Conservation (phyloP, 768 basidiomycete species). For the Ramaria rubella region DNA sequence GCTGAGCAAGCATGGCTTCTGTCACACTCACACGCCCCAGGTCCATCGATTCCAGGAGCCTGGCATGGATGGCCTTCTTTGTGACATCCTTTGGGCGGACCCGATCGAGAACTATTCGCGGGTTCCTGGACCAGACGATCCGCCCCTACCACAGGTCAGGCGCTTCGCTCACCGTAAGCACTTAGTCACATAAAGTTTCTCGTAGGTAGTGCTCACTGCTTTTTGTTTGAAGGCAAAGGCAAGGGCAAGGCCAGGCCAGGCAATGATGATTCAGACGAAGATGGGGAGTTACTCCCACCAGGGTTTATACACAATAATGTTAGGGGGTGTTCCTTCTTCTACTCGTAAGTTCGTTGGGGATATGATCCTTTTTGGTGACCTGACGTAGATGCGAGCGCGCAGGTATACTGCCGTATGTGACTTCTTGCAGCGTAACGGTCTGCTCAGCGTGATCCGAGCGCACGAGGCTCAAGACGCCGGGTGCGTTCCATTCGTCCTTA, state of each 20-base stretch:
- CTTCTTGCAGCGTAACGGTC: constrained; percentile 86
- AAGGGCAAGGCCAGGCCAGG: constrained; percentile 37
- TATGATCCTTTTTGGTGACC: neutral
- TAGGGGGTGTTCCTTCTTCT: constrained; percentile 88
- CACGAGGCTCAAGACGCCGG: constrained; percentile 98
- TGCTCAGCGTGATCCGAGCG: constrained; percentile 91
- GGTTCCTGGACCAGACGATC: neutral
- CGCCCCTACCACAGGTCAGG: neutral
- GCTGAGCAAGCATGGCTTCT: neutral
- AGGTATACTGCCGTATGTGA: constrained; percentile 85
- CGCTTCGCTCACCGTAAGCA: constrained; percentile 1
- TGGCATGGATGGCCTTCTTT: constrained; percentile 83
- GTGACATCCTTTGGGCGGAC: constrained; percentile 95
- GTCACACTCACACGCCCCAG: constrained; percentile 31
- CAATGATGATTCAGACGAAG: constrained; percentile 33
- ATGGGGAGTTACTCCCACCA: constrained; percentile 38
- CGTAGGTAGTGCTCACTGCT: neutral
- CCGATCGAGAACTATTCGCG: constrained; percentile 69
- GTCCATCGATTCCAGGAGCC: constrained; percentile 92
- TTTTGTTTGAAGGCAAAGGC: constrained; percentile 31
- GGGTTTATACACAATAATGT: constrained; percentile 78
- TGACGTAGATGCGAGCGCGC: constrained; percentile 1
- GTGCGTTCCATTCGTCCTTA: constrained; percentile 34
- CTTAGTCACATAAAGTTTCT: neutral
- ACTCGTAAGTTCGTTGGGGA: constrained; percentile 55